A percentile compares a stretch with the other conserved stretches of the same genome.
These are phyloP conservation scores for Phalaenopsis aphrodite DNA, from an alignment of 106 monocot species.

Conservation along the genomic window DNA sequence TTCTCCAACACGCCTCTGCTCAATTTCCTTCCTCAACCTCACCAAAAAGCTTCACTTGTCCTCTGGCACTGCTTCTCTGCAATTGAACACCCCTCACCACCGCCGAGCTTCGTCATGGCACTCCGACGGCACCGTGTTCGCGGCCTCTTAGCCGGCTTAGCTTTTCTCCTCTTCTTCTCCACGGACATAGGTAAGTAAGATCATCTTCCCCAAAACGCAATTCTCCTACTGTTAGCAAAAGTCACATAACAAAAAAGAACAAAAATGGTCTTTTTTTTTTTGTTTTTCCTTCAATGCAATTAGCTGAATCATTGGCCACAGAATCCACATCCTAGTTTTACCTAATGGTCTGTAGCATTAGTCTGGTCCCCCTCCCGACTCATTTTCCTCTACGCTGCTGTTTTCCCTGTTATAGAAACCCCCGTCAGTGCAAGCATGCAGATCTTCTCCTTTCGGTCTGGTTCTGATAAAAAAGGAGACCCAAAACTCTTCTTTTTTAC, in stretches of 20 bases:
- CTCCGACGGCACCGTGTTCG: conserved; percentile 6
- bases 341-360: not conserved
- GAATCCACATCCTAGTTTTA: not conserved
- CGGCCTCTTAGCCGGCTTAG: not conserved
- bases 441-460: not conserved
- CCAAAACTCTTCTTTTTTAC: not conserved
- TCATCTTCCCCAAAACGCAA: not conserved
- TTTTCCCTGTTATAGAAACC: not conserved
- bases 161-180: not conserved
- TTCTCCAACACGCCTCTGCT: not conserved
- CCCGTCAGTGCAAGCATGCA: not conserved
- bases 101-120: not conserved
- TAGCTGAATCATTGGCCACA: not conserved
- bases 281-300: not conserved
- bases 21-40: not conserved
- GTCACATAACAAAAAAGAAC: no score
- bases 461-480: not conserved
- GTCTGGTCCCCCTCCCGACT: not conserved
- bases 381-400: not conserved
- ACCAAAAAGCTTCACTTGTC: not conserved
- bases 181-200: not conserved
- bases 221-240: not conserved
- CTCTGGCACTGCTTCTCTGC: not conserved
- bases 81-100: not conserved
- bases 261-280: not conserved